These are phyloP conservation scores for Conticribra guillardii DNA, from an alignment of 108 stramenopile genomes.

Conservation along the genomic window DNA sequence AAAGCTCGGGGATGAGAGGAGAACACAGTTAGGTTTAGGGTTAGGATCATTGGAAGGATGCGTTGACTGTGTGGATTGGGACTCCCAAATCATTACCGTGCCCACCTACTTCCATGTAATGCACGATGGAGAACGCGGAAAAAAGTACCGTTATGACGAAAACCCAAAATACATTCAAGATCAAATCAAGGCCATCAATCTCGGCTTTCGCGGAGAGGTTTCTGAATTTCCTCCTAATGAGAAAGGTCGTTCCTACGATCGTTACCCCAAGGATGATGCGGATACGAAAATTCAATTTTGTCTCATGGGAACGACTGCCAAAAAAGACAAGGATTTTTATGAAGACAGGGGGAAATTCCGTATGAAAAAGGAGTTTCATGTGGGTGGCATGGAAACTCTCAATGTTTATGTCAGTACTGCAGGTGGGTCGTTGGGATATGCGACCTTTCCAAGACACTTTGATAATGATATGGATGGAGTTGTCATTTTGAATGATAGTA, in stretches of 20 bases:
- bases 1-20: not conserved
- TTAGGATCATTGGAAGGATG: constrained; percentile 1
- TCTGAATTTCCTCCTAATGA: not conserved
- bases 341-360: not conserved
- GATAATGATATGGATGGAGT: constrained; percentile 19
- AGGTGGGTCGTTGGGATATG: constrained; percentile 4
- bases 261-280: not conserved
- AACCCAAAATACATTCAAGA: constrained; percentile 1
- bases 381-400: constrained; percentile 16
- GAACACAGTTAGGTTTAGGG: too few relatives aligned
- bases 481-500: not conserved
- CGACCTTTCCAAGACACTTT: not conserved
- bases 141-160: not conserved
- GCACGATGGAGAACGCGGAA: not conserved
- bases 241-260: not conserved
- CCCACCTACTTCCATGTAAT: constrained; percentile 25
- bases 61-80: constrained; percentile 11
- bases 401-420: constrained; percentile 20
- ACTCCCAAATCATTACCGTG: constrained; percentile 4
- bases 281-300: not conserved
- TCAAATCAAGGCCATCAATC: constrained; percentile 19
- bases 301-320: not conserved
- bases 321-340: constrained; percentile 1
- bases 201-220: constrained; percentile 8
- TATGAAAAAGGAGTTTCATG: constrained; percentile 12